Base-by-base conservation (phyloP, 1,284 basidiomycete species). In the Cystobasidium sp. region DNA sequence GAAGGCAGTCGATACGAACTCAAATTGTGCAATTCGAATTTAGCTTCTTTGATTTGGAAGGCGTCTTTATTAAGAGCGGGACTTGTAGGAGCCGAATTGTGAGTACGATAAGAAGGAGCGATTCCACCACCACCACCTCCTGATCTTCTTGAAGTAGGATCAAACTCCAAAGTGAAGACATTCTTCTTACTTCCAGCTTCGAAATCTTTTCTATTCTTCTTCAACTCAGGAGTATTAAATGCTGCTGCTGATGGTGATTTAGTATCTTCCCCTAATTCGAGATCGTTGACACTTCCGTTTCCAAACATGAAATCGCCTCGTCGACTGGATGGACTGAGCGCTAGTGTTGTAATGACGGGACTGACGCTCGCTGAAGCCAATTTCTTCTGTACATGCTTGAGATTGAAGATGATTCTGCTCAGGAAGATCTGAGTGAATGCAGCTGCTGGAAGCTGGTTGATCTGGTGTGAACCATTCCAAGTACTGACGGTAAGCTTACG, bases 381-480 rank as follows among this genome's bases (percentile, higher is more conserved):
- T 43, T 53, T 66, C 16, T 39, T 66, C 44, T 66, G 64, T 0
- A 53, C 53, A 4, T 37, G 24, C 22, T 53, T 56, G 12, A 70
- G 58, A 47, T 55, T 70, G 55, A 73, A 73, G 70, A 73, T 62
- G 43, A 73, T 73, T 20, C 62, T 62, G 41, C 56, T 62, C 3
- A 73, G 70, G 70, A 73, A 73, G 47, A 66, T 64, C 52, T 73
- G 70, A 47, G 70, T 73, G 44, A 73, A 66, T 10, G 49, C 70
- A 47, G 62, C 61, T 16, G 70, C 70, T 16, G 70, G 70, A 22
- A 73, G 63, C 49, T 73, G 70, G 20, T 73, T 73, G 70, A 73
- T 61, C 70, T 73, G 31, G 5, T 31, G 31, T 31, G n/a, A n/a
- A 31, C 5, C 31, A 31, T 31, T 5, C 31, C 31, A 31, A 2